These are phyloP conservation scores for Hymenochaete sp. DNA, from an alignment of 1,284 basidiomycete genomes.

Conservation along the genomic window DNA sequence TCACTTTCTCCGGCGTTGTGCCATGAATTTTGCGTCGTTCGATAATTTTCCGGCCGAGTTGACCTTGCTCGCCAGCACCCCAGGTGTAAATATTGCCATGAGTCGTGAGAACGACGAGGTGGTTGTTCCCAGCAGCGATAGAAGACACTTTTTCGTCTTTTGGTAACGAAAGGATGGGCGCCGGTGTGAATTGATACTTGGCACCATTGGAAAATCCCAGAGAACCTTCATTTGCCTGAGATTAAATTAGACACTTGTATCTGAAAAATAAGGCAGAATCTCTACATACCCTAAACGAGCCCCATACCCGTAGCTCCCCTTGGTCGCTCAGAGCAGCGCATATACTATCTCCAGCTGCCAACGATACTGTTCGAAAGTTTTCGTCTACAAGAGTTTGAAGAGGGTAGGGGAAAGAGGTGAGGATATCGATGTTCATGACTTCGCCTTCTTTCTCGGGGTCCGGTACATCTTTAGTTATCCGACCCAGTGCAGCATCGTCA, in stretches of 20 bases:
- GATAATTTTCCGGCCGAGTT: constrained; percentile 79
- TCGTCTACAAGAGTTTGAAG: constrained; percentile 65
- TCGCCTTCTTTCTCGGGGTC: constrained; percentile 54
- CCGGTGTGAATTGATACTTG: constrained; percentile 60
- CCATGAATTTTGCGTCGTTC: constrained; percentile 80
- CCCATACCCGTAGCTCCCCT: constrained; percentile 84
- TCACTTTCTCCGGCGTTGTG: constrained; percentile 72
- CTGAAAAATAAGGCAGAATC: constrained; percentile 5
- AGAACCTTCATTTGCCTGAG: constrained; percentile 68
- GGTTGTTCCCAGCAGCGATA: constrained; percentile 78
- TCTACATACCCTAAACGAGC: constrained; percentile 76
- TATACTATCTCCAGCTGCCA: constrained; percentile 80
- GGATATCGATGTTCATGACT: constrained; percentile 65
- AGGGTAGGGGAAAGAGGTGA: constrained; percentile 70
- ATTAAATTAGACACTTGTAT: constrained; percentile 1
- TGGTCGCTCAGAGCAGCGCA: constrained; percentile 71
- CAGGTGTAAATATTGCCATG: constrained; percentile 79
- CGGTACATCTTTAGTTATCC: constrained; percentile 62
- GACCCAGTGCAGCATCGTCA: constrained; percentile 88
- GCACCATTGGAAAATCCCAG: constrained; percentile 74
- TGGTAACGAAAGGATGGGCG: constrained; percentile 59
- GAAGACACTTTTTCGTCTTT: constrained; percentile 70
- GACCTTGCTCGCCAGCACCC: constrained; percentile 82
- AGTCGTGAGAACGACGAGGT: constrained; percentile 79
- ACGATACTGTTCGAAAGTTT: constrained; percentile 73